Evolutionary conservation across 345 rosid genomes (phyloP), one percentile per base, ranked within the genome.

Genomic region (Leavenworthia alabamica): DNA sequence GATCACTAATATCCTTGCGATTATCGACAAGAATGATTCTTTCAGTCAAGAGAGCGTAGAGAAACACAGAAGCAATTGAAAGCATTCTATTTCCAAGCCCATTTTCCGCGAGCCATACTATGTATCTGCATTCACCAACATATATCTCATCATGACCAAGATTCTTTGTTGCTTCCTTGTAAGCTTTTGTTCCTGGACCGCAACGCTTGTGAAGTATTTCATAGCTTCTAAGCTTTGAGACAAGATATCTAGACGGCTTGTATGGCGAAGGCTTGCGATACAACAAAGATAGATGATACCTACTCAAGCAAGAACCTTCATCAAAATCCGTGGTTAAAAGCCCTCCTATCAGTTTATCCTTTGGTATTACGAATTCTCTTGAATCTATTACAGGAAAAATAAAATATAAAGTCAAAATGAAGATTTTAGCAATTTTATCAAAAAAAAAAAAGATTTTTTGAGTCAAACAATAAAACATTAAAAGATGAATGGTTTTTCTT

Each of bases 31-130:
- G 85, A 17, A 84, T 71, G 39, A 84, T 77, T 41, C 90, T 76
- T 35, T 84, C 66, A 0, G 90, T 84, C 62, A 84, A 85, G 13
- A 84, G 76, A 4, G 86, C 86, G 33, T 84, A 84, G 37, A 81
- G 86, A 68, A 85, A 86, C 7, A 80, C 78, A 2, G 92, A 86
- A 32, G 84, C 75, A 31, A 83, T 69, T n/a, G 84, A 73, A 31
- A 86, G 45, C 36, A 86, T 73, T 68, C 83, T 68, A 64, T 86
- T 86, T 39, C 92, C 92, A 40, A 86, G 66, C 24, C 92, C 92
- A 2, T 83, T 78, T 28, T 59, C 81, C 2, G 83, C 78, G 20
- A 81, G 20, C 86, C 86, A 86, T 3, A 83, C 83, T 26, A 83
- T 50, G 61, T 85, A 85, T 41, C 72, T 83, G 51, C 92, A 83